Conservation (phyloP, 768 basidiomycete genomes). For the Amanita subjunquillea region DNA sequence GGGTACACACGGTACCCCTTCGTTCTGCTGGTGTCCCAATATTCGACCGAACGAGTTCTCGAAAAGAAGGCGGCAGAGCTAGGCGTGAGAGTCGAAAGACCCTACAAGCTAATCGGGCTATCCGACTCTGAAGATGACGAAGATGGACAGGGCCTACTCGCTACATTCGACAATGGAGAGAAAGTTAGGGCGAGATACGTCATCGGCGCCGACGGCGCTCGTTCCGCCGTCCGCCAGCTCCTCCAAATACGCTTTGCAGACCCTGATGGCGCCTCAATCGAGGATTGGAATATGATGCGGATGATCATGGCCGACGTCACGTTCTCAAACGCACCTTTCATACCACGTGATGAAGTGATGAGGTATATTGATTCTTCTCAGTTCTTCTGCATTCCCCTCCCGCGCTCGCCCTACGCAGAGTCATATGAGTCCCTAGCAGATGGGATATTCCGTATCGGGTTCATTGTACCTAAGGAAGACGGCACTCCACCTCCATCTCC, state of each 20-base stretch:
- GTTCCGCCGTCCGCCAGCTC: slow-evolving; percentile 31
- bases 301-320: slow-evolving; percentile 38
- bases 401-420: slow-evolving; percentile 12
- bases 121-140: slow-evolving; percentile 16
- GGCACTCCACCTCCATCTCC: slow-evolving; percentile 27
- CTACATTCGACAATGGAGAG: slow-evolving; percentile 35
- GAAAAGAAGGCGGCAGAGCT: slow-evolving; percentile 19
- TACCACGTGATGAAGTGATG: slow-evolving; percentile 10
- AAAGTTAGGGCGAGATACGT: slow-evolving; percentile 34
- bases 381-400: slow-evolving; percentile 26
- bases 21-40: slow-evolving; percentile 32
- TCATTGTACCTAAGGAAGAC: slow-evolving; percentile 22
- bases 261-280: slow-evolving; percentile 21
- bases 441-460: slow-evolving; percentile 28
- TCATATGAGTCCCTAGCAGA: slow-evolving; percentile 5
- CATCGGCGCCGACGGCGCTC: slow-evolving; percentile 41
- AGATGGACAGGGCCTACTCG: slow-evolving; percentile 16
- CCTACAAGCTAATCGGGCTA: slow-evolving; percentile 28
- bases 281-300: slow-evolving; percentile 21
- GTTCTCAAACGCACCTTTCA: slow-evolving; percentile 18
- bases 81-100: slow-evolving; percentile 23
- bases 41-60: slow-evolving; percentile 31
- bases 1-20: slow-evolving; percentile 35
- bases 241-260: slow-evolving; percentile 33
- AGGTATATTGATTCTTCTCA: slow-evolving; percentile 17